Conservation (phyloP, 2,329 filamentous ascomycete species). For the Fusarium concolor region DNA sequence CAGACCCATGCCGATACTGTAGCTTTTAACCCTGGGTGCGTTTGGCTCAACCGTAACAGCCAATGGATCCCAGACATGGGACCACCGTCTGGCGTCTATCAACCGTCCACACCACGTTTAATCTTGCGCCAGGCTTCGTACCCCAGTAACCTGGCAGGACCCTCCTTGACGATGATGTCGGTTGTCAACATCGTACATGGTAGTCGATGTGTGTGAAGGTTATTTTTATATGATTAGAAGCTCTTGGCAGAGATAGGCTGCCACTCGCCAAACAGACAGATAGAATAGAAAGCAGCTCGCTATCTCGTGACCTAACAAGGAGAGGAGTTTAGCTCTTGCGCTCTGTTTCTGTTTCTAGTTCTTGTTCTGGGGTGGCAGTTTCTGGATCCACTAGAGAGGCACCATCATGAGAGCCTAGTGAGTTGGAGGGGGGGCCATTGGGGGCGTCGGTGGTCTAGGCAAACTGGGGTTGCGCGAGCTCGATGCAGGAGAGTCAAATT, state of each 20-base stretch:
- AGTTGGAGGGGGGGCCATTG: constrained; percentile 26
- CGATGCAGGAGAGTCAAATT: constrained; percentile 30
- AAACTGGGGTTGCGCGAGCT: constrained; percentile 44
- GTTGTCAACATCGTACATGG: neutral
- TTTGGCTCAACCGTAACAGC: constrained; percentile 20
- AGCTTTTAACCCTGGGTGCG: constrained; percentile 26
- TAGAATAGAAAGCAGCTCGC: neutral
- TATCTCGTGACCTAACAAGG: constrained; percentile 13
- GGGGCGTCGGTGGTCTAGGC: constrained; percentile 41
- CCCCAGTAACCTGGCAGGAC: constrained; percentile 8
- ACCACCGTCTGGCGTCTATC: constrained; percentile 41
- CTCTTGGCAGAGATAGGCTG: constrained; percentile 1
- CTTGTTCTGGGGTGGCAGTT: constrained; percentile 18
- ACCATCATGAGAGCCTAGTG: constrained; percentile 35
- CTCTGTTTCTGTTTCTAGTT: constrained; percentile 5
- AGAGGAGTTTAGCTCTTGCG: constrained; percentile 1
- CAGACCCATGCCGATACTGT: constrained; percentile 30
- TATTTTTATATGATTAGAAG: constrained; percentile 1
- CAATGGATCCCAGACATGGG: constrained; percentile 41
- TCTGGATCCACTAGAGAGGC: constrained; percentile 26
- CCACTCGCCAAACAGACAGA: neutral
- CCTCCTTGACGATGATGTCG: constrained; percentile 28
- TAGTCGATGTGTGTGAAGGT: neutral
- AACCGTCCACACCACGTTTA: constrained; percentile 41
- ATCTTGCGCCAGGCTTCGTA: constrained; percentile 11